Evolutionary conservation across 1,284 basidiomycete genomes (phyloP), one percentile per base, ranked within the genome.

Genomic region (Tilletia setariae): DNA sequence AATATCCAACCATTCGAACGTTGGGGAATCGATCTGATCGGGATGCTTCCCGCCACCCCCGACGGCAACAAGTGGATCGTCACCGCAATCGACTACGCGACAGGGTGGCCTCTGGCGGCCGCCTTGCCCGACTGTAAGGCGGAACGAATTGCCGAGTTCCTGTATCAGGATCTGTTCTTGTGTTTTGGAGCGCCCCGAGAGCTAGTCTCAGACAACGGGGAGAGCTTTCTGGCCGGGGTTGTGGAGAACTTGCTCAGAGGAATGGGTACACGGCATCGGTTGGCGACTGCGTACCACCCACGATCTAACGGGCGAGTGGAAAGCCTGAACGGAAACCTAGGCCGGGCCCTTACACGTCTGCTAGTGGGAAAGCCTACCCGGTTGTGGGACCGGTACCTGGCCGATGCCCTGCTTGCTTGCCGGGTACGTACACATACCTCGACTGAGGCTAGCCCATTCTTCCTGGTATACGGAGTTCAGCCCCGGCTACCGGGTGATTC

Each of bases 261-360:
- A 13, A 51, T 51, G 64, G 64, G 25, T 19, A 28, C 53, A 3
- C 16, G 64, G 46, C 51, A 63, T 21, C 61, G 49, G 13, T 21
- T 53, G 11, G 32, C 44, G 15, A 66, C 51, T 1, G 70, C 68
- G 21, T 71, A 68, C 46, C 70, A 71, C 44, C 70, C 70, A 6
- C 21, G 63, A 1, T 66, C 70, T 1, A 71, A 71, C 19, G 70
- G 70, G 1, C 62, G 69, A 23, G 64, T 63, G n/a, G 68, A 71
- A 19, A 49, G 67, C 21, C 65, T 65, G 28, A 71, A 71, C 49
- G 67, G 67, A 21, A 32, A 42, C 8, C 15, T 70, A 25, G 61
- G 61, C 8, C 13, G 25, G 3, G 19, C n/a, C n/a, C 59, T 67
- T 23, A 62, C 59, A 2, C 4, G 43, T 4, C 43, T 49, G 1